Evolutionary conservation across 2,329 filamentous ascomycete genomes (phyloP), one percentile per base, ranked within the genome.

Genomic region (Calonectria hawksworthii): DNA sequence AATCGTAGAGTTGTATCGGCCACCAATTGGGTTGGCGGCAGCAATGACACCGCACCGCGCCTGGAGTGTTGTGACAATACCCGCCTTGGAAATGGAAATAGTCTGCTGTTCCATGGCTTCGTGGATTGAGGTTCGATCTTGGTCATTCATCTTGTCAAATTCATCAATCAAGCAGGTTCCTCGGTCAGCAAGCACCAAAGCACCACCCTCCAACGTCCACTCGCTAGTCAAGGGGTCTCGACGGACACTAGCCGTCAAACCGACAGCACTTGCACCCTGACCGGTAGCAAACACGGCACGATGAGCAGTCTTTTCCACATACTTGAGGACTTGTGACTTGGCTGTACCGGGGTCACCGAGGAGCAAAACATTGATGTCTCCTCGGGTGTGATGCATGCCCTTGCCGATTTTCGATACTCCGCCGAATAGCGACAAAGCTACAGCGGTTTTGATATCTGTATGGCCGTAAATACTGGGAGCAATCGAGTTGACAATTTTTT

Each of bases 71-170:
- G 97, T 99, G 54, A 99, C 97, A 75, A 99, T 99, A 86, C 97
- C 97, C 0, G 97, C 97, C 85, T 99, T 99, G 77, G 96, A 98
- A 83, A 99, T 99, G 75, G 96, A 99, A 79, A 99, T 99, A 1
- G 97, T 99, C 87, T 99, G 97, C 86, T 99, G 97, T 86, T 99
- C 97, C 97, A 99, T 99, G 74, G 97, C 97, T 89, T 99, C 97
- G 90, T 99, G 97, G 80, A 99, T 99, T 10, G 96, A 98, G 1
- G 97, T 99, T 78, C 97, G 93, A 85, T 99, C 97, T 83, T 99
- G 96, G 84, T 99, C 97, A 84, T 99, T 99, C 97, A 99, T 99
- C 90, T 99, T 99, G 91, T 99, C 97, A 81, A 99, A 99, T 86
- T 99, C 97, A 82, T 99, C 97, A 76, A 99, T 99, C 36, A 99